Conservation (phyloP, 768 basidiomycete genomes). For the Pleurotus djamor region DNA sequence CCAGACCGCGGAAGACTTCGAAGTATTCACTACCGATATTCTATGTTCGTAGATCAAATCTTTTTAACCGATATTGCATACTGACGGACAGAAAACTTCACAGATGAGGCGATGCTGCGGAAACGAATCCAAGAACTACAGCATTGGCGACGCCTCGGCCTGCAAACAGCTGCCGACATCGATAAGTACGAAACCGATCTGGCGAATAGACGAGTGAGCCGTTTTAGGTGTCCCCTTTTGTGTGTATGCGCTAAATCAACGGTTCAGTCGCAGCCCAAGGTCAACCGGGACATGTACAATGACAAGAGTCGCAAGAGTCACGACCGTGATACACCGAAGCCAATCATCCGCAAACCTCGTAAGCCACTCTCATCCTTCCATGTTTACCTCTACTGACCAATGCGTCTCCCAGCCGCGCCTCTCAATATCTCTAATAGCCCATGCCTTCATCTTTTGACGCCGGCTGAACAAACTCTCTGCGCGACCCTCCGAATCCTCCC, state of each 20-base stretch:
- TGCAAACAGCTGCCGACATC: constrained; percentile 84
- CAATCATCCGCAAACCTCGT: constrained; percentile 45
- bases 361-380: constrained; percentile 14
- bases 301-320: constrained; percentile 44
- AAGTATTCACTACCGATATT: constrained; percentile 83
- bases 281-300: constrained; percentile 20
- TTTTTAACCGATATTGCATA: constrained; percentile 2
- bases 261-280: constrained; percentile 60
- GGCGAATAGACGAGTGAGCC: constrained; percentile 61
- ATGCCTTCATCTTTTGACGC: constrained; percentile 85
- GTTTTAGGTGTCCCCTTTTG: constrained; percentile 7
- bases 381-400: neutral
- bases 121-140: constrained; percentile 92
- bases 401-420: constrained; percentile 41
- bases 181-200: constrained; percentile 84
- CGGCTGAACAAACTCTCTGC: constrained; percentile 86
- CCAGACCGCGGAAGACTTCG: constrained; percentile 91
- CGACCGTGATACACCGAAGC: constrained; percentile 65
- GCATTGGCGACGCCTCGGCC: constrained; percentile 82
- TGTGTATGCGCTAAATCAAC: neutral
- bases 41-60: constrained; percentile 60
- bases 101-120: constrained; percentile 86
- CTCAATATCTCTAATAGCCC: constrained; percentile 91
- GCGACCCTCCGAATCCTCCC: constrained; percentile 89
- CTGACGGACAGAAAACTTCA: too few species aligned